Percentiles rank a stretch among this genome's conserved stretches.
These are phyloP conservation scores for Penicillium salamii DNA, from an alignment of 495 filamentous ascomycete genomes.

Conservation along the genomic window DNA sequence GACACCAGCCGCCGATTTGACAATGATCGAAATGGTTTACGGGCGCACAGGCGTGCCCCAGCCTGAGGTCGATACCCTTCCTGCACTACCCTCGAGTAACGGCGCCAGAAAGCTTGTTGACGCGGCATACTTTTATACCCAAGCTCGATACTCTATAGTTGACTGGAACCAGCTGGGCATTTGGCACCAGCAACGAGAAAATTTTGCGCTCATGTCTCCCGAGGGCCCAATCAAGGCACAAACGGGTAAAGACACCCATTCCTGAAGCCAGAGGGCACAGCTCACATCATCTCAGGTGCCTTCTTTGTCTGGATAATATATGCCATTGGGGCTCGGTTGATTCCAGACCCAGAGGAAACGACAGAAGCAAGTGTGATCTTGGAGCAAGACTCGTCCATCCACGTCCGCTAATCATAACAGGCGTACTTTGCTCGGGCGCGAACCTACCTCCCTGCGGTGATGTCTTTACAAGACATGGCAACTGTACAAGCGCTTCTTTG, in stretches of 20 bases:
- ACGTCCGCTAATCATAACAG: background rate
- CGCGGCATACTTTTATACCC: slow-evolving; percentile 10
- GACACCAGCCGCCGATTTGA: background rate
- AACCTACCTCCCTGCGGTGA: slow-evolving; percentile 6
- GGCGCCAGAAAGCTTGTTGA: slow-evolving; percentile 7
- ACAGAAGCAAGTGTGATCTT: background rate
- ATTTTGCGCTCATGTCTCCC: background rate
- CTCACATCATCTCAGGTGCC: slow-evolving; percentile 1
- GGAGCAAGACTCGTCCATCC: too few species aligned
- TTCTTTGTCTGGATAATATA: slow-evolving; percentile 16
- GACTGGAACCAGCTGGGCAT: slow-evolving; percentile 9
- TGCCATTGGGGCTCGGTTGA: slow-evolving; percentile 12
- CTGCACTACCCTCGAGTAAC: slow-evolving; percentile 5
- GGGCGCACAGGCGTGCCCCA: background rate
- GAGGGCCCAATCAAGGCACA: slow-evolving; percentile 2
- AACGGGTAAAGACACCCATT: background rate
- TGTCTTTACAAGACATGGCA: slow-evolving; percentile 5
- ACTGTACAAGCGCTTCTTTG: slow-evolving; percentile 12
- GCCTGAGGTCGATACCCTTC: background rate
- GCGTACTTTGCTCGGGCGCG: slow-evolving; percentile 11
- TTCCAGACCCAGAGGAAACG: slow-evolving; percentile 8
- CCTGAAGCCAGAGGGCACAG: background rate
- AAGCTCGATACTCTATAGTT: slow-evolving; percentile 12
- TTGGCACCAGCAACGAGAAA: slow-evolving; percentile 6
- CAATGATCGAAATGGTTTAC: background rate